Evolutionary conservation across 2,329 filamentous ascomycete species (phyloP), one percentile per base, ranked within the genome.

Genomic region (Chrysosporium keratinophilum): DNA sequence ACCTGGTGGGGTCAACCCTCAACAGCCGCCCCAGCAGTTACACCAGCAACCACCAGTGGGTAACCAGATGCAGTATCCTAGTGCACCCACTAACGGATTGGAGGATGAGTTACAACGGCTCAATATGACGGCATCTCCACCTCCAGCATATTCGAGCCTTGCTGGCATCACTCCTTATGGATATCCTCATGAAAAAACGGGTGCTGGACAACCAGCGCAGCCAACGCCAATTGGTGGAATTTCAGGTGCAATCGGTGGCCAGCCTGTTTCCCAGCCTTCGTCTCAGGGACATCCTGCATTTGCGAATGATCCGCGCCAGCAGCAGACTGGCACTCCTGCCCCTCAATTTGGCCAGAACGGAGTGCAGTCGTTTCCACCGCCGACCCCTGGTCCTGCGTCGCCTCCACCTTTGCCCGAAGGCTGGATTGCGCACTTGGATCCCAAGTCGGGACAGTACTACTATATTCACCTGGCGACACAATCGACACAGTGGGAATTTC

Each of bases 401-500:
- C 93, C 93, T 33, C 93, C 93, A 19, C 93, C 91, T 1, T 77
- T 98, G 14, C 93, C 93, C 5, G 93, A 98, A 72, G 93, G 93
- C 34, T 98, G 93, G 93, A 97, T 98, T 64, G 88, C 93, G 17
- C 93, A 97, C 68, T 77, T 97, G 3, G 93, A 98, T 67, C 87
- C 88, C 60, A 95, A 87, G 65, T 97, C 91, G 1, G 93, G 93
- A 1, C 91, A 97, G 66, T 98, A 97, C 70, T 98, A 98, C 69
- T 98, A 98, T 65, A 98, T 98, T 56, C 93, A 98, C 68, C 78
- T 98, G 31, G 87, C 90, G 1, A 90, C 88, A 0, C 93, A 97
- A 66, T 88, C 90, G 2, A 98, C 93, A 0, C 93, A 98, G 67
- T 98, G 93, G 93, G 93, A 98, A 65, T 97, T 97, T 61, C 93